Base-by-base conservation (phyloP, 345 rosid species). In the Jatropha curcas region DNA sequence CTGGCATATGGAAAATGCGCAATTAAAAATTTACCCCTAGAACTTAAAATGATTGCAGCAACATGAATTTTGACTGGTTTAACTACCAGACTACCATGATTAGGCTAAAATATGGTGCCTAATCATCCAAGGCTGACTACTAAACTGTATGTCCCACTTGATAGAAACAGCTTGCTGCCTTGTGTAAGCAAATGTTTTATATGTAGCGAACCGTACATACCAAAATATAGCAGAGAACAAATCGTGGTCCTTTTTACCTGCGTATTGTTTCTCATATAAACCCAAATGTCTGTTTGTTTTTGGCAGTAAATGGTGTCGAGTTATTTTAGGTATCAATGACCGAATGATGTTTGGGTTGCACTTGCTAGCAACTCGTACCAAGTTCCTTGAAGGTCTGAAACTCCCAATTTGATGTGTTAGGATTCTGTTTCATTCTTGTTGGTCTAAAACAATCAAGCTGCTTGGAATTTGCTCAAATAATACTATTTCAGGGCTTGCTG, bases 251-350 rank as follows among this genome's bases (percentile, higher is more conserved):
- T 41, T n/a, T 28, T 7, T 30, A 30, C 58, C 63, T 80, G 74
- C 68, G 71, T 62, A 68, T 70, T 68, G 50, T 7, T 24, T 39
- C 20, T 59, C 41, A 25, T 27, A 22, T 66, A 17, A 73, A 48
- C 37, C 77, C 12, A 67, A 53, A n/a, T n/a, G n/a, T n/a, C n/a
- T 12, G 64, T 68, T 74, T 68, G 64, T 76, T 74, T 65, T 75
- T 81, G 81, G 80, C 87, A 81, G 87, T 81, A 79, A 79, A 76
- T 74, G 12, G 24, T 43, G 57, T 53, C 33, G 65, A 53, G 20
- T 17, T 48, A 35, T 63, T 57, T 70, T 14, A 39, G 51, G 37
- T 35, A 24, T 24, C 20, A 33, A 19, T n/a, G n/a, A n/a, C n/a
- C n/a, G n/a, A n/a, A n/a, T n/a, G 24, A 34, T 45, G 56, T 30